phyloP scores from a whole-genome alignment of 441 rosid genomes.

The Aleurites moluccanus region DNA sequence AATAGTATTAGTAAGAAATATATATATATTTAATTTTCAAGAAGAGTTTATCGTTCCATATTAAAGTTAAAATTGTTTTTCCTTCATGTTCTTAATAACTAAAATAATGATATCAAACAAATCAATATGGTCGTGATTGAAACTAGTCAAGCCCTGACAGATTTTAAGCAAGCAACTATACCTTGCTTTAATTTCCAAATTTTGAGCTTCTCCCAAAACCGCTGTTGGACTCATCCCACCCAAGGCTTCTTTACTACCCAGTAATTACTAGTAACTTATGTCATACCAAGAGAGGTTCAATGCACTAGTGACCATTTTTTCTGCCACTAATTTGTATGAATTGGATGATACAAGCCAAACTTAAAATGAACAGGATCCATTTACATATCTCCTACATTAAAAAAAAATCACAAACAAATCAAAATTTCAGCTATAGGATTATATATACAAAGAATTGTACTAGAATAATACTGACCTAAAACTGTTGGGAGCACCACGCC shows the following conservation, averaged over 20 bases:
- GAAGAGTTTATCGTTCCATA: too few relatives aligned
- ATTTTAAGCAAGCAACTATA: background rate
- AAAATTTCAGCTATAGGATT: background rate
- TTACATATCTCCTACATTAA: background rate
- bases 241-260: background rate
- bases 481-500: background rate
- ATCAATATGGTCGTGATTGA: too few relatives aligned
- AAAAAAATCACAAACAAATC: background rate
- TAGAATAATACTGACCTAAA: background rate
- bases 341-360: background rate
- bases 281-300: background rate
- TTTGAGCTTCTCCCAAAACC: background rate
- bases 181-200: background rate
- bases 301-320: too few relatives aligned
- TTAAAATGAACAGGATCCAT: background rate
- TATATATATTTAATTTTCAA: too few relatives aligned
- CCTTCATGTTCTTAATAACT: too few relatives aligned
- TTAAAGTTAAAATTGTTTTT: too few relatives aligned
- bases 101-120: too few relatives aligned
- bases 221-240: background rate
- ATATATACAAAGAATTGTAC: slow-evolving; percentile 4
- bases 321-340: background rate
- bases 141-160: too few relatives aligned
- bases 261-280: background rate
- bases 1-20: too few relatives aligned